Evolutionary conservation across 495 filamentous ascomycete species (phyloP).

Genomic region (Elasticomyces elasticus): DNA sequence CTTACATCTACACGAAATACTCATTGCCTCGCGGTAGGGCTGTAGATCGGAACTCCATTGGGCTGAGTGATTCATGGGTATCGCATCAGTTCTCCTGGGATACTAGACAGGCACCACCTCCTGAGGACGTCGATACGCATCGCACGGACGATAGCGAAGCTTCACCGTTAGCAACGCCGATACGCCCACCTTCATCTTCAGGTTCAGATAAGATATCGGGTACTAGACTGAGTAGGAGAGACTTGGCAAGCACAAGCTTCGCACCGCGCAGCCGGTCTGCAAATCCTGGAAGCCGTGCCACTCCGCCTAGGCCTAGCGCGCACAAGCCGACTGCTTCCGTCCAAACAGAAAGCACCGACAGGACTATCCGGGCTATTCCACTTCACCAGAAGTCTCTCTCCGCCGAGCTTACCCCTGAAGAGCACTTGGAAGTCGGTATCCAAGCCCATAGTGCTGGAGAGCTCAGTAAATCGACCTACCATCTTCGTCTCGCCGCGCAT

Average conservation of each 20-base stretch:
- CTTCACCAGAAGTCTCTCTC: constrained; percentile 28
- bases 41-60: constrained; percentile 58
- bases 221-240: not conserved
- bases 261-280: constrained; percentile 12
- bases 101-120: constrained; percentile 22
- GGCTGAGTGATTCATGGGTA: constrained; percentile 52
- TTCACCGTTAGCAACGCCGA: constrained; percentile 23
- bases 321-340: constrained; percentile 35
- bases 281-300: constrained; percentile 1
- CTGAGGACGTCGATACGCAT: not conserved
- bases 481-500: constrained; percentile 80
- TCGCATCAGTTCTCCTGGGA: constrained; percentile 47
- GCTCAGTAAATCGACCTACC: constrained; percentile 86
- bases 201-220: constrained; percentile 17
- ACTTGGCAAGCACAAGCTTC: not conserved
- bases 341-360: constrained; percentile 39
- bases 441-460: constrained; percentile 77
- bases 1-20: constrained; percentile 78
- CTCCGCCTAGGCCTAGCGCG: not conserved
- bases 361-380: constrained; percentile 25
- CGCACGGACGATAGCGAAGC: constrained; percentile 27
- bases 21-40: constrained; percentile 69
- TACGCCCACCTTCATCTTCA: constrained; percentile 25
- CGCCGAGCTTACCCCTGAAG: constrained; percentile 59
- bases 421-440: constrained; percentile 81